A percentile compares a stretch with the other conserved stretches of the same genome.
Conservation (phyloP, 257 asterid genomes). For the Pogostemon cablin region DNA sequence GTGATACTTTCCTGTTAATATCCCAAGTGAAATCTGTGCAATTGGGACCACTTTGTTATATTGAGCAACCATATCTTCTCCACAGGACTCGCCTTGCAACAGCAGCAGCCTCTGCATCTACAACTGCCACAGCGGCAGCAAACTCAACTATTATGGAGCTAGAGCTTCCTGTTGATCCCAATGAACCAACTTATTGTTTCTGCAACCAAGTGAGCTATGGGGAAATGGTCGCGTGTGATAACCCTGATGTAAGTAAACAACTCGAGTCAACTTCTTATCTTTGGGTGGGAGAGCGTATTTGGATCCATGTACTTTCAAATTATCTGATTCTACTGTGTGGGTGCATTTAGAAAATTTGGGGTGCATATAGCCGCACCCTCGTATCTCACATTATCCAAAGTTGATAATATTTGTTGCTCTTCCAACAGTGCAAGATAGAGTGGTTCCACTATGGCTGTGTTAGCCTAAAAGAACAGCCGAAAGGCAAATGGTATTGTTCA, state of each 20-base stretch:
- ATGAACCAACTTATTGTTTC: slow-evolving; percentile 92
- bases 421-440: slow-evolving; percentile 89
- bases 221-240: slow-evolving; percentile 98
- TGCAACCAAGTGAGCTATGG: slow-evolving; percentile 99
- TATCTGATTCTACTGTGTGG: neutral
- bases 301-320: neutral
- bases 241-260: slow-evolving; percentile 68
- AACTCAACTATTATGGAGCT: slow-evolving; percentile 72
- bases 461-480: slow-evolving; percentile 89
- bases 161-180: slow-evolving; percentile 96
- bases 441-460: slow-evolving; percentile 98
- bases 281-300: neutral
- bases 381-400: neutral
- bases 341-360: neutral
- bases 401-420: slow-evolving; percentile 22
- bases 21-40: neutral
- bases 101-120: slow-evolving; percentile 52
- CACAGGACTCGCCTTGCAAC: slow-evolving; percentile 82
- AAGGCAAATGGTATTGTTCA: slow-evolving; percentile 96
- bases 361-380: neutral
- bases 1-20: neutral
- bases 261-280: neutral
- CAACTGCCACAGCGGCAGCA: slow-evolving; percentile 52
- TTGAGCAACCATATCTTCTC: slow-evolving; percentile 15
- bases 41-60: neutral